phyloP scores from a whole-genome alignment of 371 early-diverging fungal species.

The Lichtheimia corymbifera region DNA sequence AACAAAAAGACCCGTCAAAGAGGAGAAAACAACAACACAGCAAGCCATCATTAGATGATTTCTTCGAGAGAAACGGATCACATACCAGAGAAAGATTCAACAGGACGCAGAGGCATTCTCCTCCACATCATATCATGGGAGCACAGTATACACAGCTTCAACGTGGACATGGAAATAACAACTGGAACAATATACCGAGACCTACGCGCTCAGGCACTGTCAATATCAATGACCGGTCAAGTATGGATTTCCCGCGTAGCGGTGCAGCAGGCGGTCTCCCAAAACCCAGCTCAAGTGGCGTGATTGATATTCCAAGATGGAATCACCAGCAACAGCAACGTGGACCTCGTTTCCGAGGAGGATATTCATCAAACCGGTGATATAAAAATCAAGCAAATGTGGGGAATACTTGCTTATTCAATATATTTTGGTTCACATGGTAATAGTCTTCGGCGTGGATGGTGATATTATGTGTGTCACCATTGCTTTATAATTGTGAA shows the following conservation, averaged over 20 bases:
- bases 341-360: conserved; percentile 8
- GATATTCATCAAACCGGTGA: background rate
- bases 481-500: too few species aligned
- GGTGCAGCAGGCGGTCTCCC: conserved; percentile 1
- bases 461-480: too few species aligned
- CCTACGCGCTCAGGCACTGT: conserved; percentile 10
- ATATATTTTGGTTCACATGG: conserved; percentile 11
- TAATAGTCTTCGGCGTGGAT: background rate
- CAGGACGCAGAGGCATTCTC: background rate
- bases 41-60: conserved; percentile 4
- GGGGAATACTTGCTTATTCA: conserved; percentile 11
- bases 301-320: conserved; percentile 9
- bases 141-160: conserved; percentile 1
- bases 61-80: background rate
- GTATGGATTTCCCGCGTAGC: conserved; percentile 11
- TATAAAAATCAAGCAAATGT: background rate
- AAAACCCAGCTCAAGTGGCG: conserved; percentile 13
- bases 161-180: conserved; percentile 8
- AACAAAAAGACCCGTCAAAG: background rate
- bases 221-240: background rate
- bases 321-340: background rate
- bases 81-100: background rate
- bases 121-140: too few species aligned
- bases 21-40: background rate
- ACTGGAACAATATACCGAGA: conserved; percentile 9